These are phyloP conservation scores for Pseudogymnoascus sp. DNA, from an alignment of 2,329 filamentous ascomycete species.

Conservation along the genomic window DNA sequence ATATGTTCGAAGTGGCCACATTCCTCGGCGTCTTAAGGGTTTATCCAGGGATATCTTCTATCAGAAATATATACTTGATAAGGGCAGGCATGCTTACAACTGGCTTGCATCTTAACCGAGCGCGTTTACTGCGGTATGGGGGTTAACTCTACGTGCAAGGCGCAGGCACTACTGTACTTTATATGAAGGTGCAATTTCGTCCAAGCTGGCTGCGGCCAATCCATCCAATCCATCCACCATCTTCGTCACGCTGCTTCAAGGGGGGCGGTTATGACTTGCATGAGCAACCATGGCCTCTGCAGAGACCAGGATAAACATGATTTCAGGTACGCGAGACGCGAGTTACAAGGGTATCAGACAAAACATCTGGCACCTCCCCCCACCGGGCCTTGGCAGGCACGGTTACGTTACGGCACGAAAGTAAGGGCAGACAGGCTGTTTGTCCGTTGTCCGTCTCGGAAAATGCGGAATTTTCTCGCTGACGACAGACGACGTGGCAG, in stretches of 20 bases:
- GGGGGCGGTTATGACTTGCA: slow-evolving; percentile 1
- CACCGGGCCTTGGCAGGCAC: background rate
- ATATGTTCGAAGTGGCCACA: background rate
- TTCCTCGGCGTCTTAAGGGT: background rate
- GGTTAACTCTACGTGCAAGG: background rate
- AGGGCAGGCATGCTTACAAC: background rate
- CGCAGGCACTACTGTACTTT: slow-evolving; percentile 1
- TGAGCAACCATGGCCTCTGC: background rate
- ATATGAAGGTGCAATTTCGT: slow-evolving; percentile 7
- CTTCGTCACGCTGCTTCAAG: background rate
- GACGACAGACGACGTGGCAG: background rate
- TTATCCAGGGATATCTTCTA: slow-evolving; percentile 2
- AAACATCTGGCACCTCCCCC: background rate
- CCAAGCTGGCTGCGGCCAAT: background rate
- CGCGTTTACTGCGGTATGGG: background rate
- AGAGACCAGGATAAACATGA: background rate
- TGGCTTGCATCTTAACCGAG: background rate
- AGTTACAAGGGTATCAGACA: background rate
- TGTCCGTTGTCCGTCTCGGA: background rate
- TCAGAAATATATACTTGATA: slow-evolving; percentile 3
- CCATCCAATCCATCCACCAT: background rate
- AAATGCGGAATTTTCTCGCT: background rate
- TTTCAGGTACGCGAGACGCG: slow-evolving; percentile 1
- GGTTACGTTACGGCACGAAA: too few relatives aligned
- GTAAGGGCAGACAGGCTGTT: background rate